Conservation (phyloP, 208 protist genomes). For the Kentomonas sorsogonicus region DNA sequence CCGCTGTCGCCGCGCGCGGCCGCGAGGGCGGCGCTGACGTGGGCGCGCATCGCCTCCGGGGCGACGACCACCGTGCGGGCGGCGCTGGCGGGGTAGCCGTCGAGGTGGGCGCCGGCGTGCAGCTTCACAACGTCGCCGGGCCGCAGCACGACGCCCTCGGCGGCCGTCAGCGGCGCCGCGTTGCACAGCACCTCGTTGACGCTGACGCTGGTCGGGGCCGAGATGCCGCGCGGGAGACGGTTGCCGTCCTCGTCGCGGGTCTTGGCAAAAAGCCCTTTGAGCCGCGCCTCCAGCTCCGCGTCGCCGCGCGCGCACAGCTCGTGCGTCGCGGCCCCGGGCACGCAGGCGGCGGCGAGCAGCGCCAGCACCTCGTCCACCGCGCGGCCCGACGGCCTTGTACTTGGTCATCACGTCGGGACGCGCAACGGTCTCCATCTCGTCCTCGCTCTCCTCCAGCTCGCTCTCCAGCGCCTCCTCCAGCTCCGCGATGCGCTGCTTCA, state of each 20-base stretch:
- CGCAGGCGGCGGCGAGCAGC: conserved; percentile 48
- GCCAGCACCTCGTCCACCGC: conserved; percentile 91
- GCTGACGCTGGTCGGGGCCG: conserved; percentile 97
- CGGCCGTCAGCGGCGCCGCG: conserved; percentile 87
- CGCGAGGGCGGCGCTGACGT: too few species aligned
- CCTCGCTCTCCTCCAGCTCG: conserved; percentile 65
- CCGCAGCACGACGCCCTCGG: conserved; percentile 63
- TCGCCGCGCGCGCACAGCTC: conserved; percentile 71
- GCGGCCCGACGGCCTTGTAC: conserved; percentile 90
- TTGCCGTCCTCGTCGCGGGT: conserved; percentile 49
- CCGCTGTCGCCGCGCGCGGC: too few species aligned
- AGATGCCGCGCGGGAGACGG: conserved; percentile 84
- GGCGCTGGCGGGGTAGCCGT: conserved; percentile 94
- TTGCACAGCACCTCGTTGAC: conserved; percentile 97
- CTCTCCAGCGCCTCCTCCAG: conserved; percentile 53
- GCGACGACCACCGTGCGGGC: conserved; percentile 92
- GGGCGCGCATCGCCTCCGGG: conserved; percentile 1
- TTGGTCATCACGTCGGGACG: conserved; percentile 93
- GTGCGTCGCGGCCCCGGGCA: conserved; percentile 72
- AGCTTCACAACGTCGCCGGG: conserved; percentile 96
- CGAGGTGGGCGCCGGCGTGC: conserved; percentile 96
- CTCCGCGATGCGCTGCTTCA: conserved; percentile 45
- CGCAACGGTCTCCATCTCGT: conserved; percentile 65
- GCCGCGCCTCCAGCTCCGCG: conserved; percentile 29
- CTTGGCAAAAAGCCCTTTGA: conserved; percentile 64